Percentiles rank a stretch among this genome's conserved stretches.
These are phyloP conservation scores for Citrus unshiu DNA, from an alignment of 345 rosid species.

Conservation along the genomic window DNA sequence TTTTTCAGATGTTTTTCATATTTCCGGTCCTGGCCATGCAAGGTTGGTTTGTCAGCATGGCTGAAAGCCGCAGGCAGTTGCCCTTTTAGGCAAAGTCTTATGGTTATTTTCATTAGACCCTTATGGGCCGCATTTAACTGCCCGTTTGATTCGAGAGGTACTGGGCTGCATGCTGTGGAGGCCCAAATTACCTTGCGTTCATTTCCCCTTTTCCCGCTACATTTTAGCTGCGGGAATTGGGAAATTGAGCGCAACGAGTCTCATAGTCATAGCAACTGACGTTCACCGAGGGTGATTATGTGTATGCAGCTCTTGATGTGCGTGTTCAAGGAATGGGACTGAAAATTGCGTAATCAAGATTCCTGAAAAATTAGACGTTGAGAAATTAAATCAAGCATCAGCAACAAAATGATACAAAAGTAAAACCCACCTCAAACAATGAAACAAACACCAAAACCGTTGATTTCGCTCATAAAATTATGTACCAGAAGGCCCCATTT, in stretches of 20 bases:
- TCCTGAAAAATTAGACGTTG: too few species aligned
- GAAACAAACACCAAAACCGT: background rate
- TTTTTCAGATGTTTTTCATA: background rate
- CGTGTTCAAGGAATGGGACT: too few species aligned
- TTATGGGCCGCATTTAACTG: background rate
- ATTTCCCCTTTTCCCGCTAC: too few species aligned
- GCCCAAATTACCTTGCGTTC: background rate
- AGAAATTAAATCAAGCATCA: too few species aligned
- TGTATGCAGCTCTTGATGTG: background rate
- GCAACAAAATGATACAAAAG: background rate
- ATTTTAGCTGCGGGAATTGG: too few species aligned
- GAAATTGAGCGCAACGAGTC: too few species aligned
- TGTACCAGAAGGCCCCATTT: constrained; percentile 43
- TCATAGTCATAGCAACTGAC: too few species aligned
- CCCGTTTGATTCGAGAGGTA: background rate
- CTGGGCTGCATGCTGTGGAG: background rate
- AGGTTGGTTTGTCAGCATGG: background rate
- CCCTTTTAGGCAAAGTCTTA: background rate
- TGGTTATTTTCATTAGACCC: background rate
- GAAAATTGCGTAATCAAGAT: too few species aligned
- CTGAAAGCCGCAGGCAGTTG: background rate
- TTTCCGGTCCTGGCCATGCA: background rate
- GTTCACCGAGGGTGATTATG: too few species aligned
- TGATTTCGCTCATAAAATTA: constrained; percentile 54
- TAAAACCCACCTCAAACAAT: background rate